Conservation (phyloP, 2,329 filamentous ascomycete species). For the Penicillium hordei region DNA sequence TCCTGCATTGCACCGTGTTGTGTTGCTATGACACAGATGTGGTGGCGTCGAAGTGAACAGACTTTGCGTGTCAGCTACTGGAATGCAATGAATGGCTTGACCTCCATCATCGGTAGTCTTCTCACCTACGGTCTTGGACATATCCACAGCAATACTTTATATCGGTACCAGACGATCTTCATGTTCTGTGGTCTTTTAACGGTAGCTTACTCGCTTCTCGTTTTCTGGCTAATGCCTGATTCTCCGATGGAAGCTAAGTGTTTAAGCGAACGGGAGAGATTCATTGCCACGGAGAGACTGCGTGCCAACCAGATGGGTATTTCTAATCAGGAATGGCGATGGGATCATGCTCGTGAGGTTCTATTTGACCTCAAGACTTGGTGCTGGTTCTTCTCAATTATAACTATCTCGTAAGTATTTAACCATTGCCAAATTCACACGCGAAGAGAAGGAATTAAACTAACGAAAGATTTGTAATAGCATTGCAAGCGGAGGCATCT, state of each 20-base stretch:
- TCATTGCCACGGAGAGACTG: constrained; percentile 55
- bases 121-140: constrained; percentile 60
- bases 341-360: constrained; percentile 47
- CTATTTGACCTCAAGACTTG: constrained; percentile 38
- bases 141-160: constrained; percentile 50
- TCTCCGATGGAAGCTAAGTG: constrained; percentile 54
- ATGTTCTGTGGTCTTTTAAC: constrained; percentile 56
- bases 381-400: constrained; percentile 34
- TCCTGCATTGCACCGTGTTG: constrained; percentile 50
- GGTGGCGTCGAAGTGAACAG: constrained; percentile 61
- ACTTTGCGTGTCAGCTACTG: constrained; percentile 58
- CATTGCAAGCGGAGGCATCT: constrained; percentile 42
- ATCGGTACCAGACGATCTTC: constrained; percentile 51
- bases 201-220: constrained; percentile 47
- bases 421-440: not conserved
- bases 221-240: constrained; percentile 53
- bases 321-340: constrained; percentile 54
- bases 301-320: constrained; percentile 58
- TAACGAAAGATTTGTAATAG: constrained; percentile 12
- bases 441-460: not conserved
- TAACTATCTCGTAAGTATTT: constrained; percentile 25
- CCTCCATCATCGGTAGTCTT: constrained; percentile 58
- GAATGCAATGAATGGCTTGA: constrained; percentile 63
- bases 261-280: constrained; percentile 24
- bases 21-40: constrained; percentile 61